phyloP scores from a whole-genome alignment of 1,284 basidiomycete genomes.

The Trametes polyzona region DNA sequence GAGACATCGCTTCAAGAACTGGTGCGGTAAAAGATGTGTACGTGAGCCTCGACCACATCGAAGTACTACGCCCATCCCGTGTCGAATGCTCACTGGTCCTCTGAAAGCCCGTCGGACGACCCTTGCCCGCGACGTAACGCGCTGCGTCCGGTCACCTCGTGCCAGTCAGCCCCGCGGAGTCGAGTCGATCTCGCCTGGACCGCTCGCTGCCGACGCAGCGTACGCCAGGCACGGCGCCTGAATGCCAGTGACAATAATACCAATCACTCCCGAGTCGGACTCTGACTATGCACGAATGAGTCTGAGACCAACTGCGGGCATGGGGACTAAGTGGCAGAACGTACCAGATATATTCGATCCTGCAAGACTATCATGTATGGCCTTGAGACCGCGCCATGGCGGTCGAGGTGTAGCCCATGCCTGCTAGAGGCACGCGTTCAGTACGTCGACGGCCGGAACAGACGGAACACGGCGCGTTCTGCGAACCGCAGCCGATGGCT shows the following conservation, averaged over 20 bases:
- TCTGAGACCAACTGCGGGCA: background rate
- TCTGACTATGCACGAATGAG: background rate
- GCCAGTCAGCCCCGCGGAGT: background rate
- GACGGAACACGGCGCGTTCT: background rate
- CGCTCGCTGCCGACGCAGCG: background rate
- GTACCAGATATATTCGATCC: background rate
- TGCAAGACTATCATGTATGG: background rate
- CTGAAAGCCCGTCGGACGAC: background rate
- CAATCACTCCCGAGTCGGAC: background rate
- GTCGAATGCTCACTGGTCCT: background rate
- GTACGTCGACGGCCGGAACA: background rate
- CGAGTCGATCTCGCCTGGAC: background rate
- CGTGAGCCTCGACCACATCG: background rate
- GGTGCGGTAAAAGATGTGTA: background rate
- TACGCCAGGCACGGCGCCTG: background rate
- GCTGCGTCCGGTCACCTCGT: background rate
- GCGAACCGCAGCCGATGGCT: background rate
- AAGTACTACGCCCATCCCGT: background rate
- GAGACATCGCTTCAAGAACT: background rate
- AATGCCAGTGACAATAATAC: background rate
- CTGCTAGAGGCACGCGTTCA: conserved; percentile 1
- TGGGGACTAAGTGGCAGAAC: no score
- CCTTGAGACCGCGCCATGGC: background rate
- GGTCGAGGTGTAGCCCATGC: no score
- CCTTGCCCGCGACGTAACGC: background rate